Conservation (phyloP, 352 stramenopile species). For the Phytopythium helicoides region DNA sequence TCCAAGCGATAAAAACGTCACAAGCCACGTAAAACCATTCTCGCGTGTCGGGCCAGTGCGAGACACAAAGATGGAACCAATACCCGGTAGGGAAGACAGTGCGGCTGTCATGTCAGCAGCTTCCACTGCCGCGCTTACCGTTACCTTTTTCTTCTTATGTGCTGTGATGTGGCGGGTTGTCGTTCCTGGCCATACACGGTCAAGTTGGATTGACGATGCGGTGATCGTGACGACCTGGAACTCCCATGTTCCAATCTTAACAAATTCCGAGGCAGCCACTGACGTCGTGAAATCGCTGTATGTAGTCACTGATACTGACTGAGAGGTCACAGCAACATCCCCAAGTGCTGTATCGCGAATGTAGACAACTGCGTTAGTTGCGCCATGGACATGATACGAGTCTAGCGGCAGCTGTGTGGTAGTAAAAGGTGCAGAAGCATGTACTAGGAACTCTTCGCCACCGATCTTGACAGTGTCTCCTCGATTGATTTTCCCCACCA, state of each 20-base stretch:
- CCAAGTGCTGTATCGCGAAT: constrained; percentile 66
- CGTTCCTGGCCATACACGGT: constrained; percentile 29
- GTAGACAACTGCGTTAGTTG: constrained; percentile 23
- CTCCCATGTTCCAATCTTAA: constrained; percentile 53
- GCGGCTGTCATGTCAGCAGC: constrained; percentile 44
- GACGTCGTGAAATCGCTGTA: constrained; percentile 35
- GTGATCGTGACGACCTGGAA: constrained; percentile 41
- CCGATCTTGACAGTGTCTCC: constrained; percentile 56
- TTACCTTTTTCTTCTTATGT: constrained; percentile 69
- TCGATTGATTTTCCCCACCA: constrained; percentile 70
- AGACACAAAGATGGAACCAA: constrained; percentile 55
- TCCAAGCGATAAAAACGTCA: constrained; percentile 71
- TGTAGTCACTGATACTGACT: constrained; percentile 32
- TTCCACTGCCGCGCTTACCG: constrained; percentile 44
- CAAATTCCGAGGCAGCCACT: constrained; percentile 39
- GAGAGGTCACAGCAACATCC: constrained; percentile 44
- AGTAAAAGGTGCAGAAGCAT: constrained; percentile 66
- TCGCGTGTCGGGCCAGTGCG: constrained; percentile 47
- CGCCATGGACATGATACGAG: constrained; percentile 63
- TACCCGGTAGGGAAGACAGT: constrained; percentile 41
- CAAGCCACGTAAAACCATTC: constrained; percentile 64
- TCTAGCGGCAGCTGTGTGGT: constrained; percentile 61
- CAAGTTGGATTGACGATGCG: constrained; percentile 28
- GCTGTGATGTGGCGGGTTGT: constrained; percentile 51
- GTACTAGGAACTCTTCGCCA: constrained; percentile 58